Evolutionary conservation across 352 stramenopile genomes (phyloP), one percentile per base, ranked within the genome.

Genomic region (Phytopythium mirpurense): DNA sequence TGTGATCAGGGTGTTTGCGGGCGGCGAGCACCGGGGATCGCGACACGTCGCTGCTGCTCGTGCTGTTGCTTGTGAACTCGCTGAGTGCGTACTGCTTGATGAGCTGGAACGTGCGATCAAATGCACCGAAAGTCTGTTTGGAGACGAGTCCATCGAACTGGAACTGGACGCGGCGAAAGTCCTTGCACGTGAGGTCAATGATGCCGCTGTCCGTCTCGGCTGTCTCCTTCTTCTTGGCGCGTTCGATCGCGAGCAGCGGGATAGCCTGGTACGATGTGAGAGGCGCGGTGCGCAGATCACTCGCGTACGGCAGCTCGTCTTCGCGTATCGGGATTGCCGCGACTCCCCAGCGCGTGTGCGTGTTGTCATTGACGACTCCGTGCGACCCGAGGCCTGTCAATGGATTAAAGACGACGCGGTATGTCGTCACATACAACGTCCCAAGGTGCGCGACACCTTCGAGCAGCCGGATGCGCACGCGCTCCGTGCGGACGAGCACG

Each of bases 391-490:
- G 5, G 5, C 42, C 50, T n/a, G 42, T 26, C 19, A 11, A 59
- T 11, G 82, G 78, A 29, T 69, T 88, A 55, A 94, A 92, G 9
- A 94, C 69, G 35, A 94, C 66, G 41, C 83, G 74, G 59, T 86
- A 94, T 56, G 86, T 91, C 19, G 78, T 94, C 44, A 92, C 72
- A 51, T 85, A 90, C 16, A 94, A 57, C 31, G 62, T 91, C 0
- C 83, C 81, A 0, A 64, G 26, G 57, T 87, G 73, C 16, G 79
- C 62, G 0, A 80, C 58, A 8, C 62, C 52, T 29, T 85, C 65
- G 42, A 88, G 60, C 34, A 88, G 78, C 4, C 72, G 60, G 15
- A 86, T 65, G 1, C 65, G 72, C 0, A 93, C 81, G 51, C 83
- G 75, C 7, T 88, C 74, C 18, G 70, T 83, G 19, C 72, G 71